These are phyloP conservation scores for Phytopythium helicoides DNA, from an alignment of 352 stramenopile genomes.

Conservation along the genomic window DNA sequence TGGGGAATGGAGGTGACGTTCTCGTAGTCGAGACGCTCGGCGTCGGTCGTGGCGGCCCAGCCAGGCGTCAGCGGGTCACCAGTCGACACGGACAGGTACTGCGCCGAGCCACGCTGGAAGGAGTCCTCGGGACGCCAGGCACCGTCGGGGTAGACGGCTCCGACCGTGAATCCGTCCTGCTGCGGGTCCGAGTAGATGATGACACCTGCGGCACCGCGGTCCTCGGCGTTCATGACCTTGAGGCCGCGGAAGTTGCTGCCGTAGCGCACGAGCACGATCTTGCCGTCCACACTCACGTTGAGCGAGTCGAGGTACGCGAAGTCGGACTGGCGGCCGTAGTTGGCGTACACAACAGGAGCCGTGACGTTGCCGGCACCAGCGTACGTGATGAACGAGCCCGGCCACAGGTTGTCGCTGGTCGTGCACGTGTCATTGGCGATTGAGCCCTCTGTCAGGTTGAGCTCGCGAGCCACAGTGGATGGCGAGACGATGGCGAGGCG, in stretches of 20 bases:
- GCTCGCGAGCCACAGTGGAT: conserved; percentile 13
- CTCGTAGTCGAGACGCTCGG: conserved; percentile 23
- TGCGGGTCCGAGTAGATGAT: conserved; percentile 79
- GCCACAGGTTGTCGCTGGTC: conserved; percentile 49
- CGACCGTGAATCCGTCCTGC: conserved; percentile 58
- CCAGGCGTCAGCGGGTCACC: conserved; percentile 51
- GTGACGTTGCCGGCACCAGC: conserved; percentile 28
- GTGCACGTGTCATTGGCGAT: conserved; percentile 63
- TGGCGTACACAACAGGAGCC: conserved; percentile 47
- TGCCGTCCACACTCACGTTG: conserved; percentile 50
- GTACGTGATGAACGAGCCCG: conserved; percentile 43
- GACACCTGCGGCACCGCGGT: conserved; percentile 39
- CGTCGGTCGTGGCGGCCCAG: conserved; percentile 29
- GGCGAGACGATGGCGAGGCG: conserved; percentile 42
- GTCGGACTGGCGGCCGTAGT: conserved; percentile 40
- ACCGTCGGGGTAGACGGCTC: conserved; percentile 58
- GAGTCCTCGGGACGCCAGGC: conserved; percentile 46
- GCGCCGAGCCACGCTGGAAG: conserved; percentile 67
- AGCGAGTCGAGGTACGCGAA: conserved; percentile 51
- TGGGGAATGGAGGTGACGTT: conserved; percentile 46
- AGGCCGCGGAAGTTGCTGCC: conserved; percentile 44
- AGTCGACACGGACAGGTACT: conserved; percentile 56
- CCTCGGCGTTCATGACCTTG: conserved; percentile 67
- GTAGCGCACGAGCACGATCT: conserved; percentile 67
- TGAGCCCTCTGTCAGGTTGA: conserved; percentile 53